Conservation (phyloP, 2,329 filamentous ascomycete genomes). For the Elsinoe batatas region DNA sequence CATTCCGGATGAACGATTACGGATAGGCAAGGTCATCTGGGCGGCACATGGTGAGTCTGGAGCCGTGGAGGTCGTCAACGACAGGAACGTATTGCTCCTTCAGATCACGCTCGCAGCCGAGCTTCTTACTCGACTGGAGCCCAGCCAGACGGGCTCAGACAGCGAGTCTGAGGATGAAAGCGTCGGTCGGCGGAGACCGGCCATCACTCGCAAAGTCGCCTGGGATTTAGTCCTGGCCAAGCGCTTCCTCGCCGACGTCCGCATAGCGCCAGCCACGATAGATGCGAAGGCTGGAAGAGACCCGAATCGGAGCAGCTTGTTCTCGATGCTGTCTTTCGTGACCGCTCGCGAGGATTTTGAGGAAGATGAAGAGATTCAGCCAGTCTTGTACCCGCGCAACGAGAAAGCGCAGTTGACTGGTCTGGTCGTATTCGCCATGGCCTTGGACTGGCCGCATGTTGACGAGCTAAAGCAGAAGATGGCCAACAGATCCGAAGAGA, state of each 20-base stretch:
- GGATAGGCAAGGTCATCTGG: constrained; percentile 38
- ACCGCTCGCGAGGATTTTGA: constrained; percentile 18
- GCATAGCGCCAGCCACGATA: constrained; percentile 27
- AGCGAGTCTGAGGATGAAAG: constrained; percentile 36
- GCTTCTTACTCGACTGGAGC: constrained; percentile 43
- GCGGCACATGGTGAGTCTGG: constrained; percentile 26
- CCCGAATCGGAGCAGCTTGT: constrained; percentile 19
- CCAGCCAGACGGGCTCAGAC: background rate
- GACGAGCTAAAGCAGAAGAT: constrained; percentile 15
- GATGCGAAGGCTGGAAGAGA: background rate
- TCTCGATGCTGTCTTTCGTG: constrained; percentile 21
- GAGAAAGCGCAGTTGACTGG: constrained; percentile 39
- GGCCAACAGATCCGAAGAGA: constrained; percentile 6
- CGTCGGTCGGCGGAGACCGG: constrained; percentile 21
- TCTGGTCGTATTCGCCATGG: constrained; percentile 41
- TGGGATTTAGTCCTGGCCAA: constrained; percentile 48
- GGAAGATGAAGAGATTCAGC: constrained; percentile 16
- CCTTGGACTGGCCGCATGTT: constrained; percentile 39
- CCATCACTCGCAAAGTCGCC: constrained; percentile 41
- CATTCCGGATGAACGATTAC: constrained; percentile 36
- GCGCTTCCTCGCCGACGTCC: constrained; percentile 44
- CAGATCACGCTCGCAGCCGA: constrained; percentile 47
- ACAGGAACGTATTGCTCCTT: constrained; percentile 45
- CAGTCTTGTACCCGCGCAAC: constrained; percentile 28
- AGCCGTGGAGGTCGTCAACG: constrained; percentile 25